Conservation (phyloP, 1,284 basidiomycete genomes). For the Sanguinoderma infundibulare region DNA sequence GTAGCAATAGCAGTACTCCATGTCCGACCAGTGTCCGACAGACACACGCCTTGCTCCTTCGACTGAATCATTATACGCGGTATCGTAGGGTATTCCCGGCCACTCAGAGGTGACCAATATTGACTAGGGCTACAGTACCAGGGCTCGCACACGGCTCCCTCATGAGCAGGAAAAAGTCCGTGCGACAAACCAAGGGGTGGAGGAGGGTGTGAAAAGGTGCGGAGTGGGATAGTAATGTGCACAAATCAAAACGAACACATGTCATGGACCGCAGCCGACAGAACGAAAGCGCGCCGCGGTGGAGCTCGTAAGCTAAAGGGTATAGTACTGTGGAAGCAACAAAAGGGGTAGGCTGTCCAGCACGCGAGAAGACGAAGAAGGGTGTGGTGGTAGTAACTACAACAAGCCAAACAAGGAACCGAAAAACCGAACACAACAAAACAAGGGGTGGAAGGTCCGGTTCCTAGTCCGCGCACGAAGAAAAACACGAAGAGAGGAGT, state of each 20-base stretch:
- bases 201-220: background rate
- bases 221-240: slow-evolving; percentile 21
- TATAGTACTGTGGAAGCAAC: slow-evolving; percentile 13
- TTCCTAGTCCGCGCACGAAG: slow-evolving; percentile 17
- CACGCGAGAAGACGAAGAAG: slow-evolving; percentile 21
- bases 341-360: slow-evolving; percentile 33
- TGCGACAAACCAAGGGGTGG: background rate
- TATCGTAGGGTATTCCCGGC: slow-evolving; percentile 20
- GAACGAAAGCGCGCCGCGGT: slow-evolving; percentile 16
- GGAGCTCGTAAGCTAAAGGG: background rate
- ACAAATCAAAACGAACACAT: slow-evolving; percentile 2
- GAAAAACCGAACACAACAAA: background rate
- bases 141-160: slow-evolving; percentile 8
- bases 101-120: background rate
- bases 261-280: slow-evolving; percentile 14
- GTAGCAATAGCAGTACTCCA: background rate
- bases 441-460: slow-evolving; percentile 16
- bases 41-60: background rate
- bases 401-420: slow-evolving; percentile 12
- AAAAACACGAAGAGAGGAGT: slow-evolving; percentile 10
- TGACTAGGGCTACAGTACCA: slow-evolving; percentile 24
- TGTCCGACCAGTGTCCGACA: background rate
- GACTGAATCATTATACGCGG: slow-evolving; percentile 1
- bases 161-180: slow-evolving; percentile 7
- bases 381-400: background rate